These are phyloP conservation scores for Microcos paniculata DNA, from an alignment of 345 rosid species.

Conservation along the genomic window DNA sequence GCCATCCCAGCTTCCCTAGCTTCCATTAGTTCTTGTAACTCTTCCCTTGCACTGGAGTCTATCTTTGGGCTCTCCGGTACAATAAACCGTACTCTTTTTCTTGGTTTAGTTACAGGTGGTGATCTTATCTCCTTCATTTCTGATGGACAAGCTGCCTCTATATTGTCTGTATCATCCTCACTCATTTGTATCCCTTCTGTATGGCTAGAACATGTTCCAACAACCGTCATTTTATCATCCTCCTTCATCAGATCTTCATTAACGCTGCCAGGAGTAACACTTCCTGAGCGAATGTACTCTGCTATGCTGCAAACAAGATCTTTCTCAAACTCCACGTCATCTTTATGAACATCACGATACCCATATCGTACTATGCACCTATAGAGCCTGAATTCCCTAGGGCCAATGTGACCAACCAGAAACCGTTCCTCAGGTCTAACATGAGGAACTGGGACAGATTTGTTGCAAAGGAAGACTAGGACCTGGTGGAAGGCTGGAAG, in stretches of 20 bases:
- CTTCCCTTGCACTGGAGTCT: conserved; percentile 49
- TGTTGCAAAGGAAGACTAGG: conserved; percentile 86
- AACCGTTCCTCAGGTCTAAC: conserved; percentile 87
- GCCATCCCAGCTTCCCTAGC: conserved; percentile 92
- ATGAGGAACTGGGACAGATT: conserved; percentile 95
- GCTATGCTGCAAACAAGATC: conserved; percentile 90
- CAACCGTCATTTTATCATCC: conserved; percentile 66
- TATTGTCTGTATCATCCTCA: conserved; percentile 39
- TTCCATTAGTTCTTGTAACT: conserved; percentile 72
- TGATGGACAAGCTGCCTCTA: conserved; percentile 54
- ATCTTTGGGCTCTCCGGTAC: conserved; percentile 79
- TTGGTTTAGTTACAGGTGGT: conserved; percentile 39
- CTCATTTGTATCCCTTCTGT: conserved; percentile 55
- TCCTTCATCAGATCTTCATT: conserved; percentile 39
- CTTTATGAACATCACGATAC: conserved; percentile 86
- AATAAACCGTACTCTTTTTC: conserved; percentile 71
- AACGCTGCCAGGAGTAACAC: conserved; percentile 8
- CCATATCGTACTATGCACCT: conserved; percentile 95
- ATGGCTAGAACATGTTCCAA: conserved; percentile 72
- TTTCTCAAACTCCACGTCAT: conserved; percentile 83
- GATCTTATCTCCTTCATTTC: conserved; percentile 59
- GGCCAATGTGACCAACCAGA: conserved; percentile 77
- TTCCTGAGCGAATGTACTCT: conserved; percentile 70
- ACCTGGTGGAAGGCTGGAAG: conserved; percentile 98
- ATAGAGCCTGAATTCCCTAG: conserved; percentile 71